phyloP scores from a whole-genome alignment of 148 eudicot genomes.

The Bassia scoparia region DNA sequence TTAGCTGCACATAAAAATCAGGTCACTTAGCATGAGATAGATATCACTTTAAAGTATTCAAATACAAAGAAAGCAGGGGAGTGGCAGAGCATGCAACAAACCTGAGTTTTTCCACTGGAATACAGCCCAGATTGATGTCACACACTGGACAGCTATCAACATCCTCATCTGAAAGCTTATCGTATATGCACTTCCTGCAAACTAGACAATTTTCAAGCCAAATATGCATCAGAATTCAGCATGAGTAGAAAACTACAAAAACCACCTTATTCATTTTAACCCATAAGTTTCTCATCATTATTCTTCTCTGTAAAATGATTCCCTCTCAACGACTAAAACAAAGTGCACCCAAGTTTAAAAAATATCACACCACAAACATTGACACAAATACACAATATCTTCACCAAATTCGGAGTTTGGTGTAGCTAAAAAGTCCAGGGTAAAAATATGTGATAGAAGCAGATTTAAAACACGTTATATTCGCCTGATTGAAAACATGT shows the following conservation, averaged over 20 bases:
- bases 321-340: conserved; percentile 5
- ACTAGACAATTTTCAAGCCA: conserved; percentile 41
- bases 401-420: not conserved
- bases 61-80: conserved; percentile 12
- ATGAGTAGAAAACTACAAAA: not conserved
- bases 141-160: conserved; percentile 79
- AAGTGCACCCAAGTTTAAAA: not conserved
- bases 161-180: conserved; percentile 74
- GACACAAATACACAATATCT: not conserved
- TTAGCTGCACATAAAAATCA: too few species aligned
- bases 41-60: not conserved
- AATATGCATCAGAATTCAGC: conserved; percentile 7
- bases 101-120: conserved; percentile 88
- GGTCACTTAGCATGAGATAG: conserved; percentile 9
- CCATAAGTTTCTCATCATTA: not conserved
- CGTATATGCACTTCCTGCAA: conserved; percentile 84
- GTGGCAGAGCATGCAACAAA: conserved; percentile 20
- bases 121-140: conserved; percentile 63
- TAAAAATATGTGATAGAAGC: not conserved
- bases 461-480: not conserved
- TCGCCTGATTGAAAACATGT: not conserved
- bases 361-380: not conserved
- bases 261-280: not conserved
- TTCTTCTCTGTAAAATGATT: not conserved
- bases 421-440: not conserved